A percentile compares a stretch with the other conserved stretches of the same genome.
Conservation (phyloP, 768 basidiomycete genomes). For the Neoboletus magnificus region DNA sequence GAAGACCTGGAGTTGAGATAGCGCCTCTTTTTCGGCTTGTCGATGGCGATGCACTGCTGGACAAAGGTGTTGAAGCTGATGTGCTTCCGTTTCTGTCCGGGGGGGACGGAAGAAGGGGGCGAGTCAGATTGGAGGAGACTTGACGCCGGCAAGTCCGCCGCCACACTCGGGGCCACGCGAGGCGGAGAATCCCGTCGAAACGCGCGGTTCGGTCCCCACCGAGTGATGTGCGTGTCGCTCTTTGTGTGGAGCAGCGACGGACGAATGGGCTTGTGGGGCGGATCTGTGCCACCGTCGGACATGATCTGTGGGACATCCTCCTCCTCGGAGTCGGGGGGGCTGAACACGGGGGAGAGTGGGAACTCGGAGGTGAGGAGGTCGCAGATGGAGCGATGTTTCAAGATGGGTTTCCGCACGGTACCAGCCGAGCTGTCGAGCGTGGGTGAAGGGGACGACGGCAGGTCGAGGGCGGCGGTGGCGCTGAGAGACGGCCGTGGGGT, state of each 20-base stretch:
- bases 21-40: conserved; percentile 54
- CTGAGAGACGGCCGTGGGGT: conserved; percentile 45
- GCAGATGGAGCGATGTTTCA: conserved; percentile 91
- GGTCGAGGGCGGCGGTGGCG: conserved; percentile 34
- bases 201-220: conserved; percentile 45
- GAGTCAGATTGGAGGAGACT: conserved; percentile 19
- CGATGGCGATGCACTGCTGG: conserved; percentile 91
- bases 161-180: conserved; percentile 35
- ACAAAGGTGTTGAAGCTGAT: conserved; percentile 99
- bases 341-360: conserved; percentile 59
- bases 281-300: conserved; percentile 21
- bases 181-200: conserved; percentile 70
- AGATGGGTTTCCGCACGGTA: conserved; percentile 72
- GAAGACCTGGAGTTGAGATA: conserved; percentile 6
- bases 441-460: conserved; percentile 35
- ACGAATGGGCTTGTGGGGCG: conserved; percentile 23
- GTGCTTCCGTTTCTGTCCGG: conserved; percentile 66
- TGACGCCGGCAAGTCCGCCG: conserved; percentile 7
- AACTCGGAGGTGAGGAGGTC: conserved; percentile 82
- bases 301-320: conserved; percentile 22
- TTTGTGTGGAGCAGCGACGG: conserved; percentile 77
- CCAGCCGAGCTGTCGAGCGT: conserved; percentile 1
- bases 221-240: conserved; percentile 80
- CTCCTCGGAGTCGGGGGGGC: conserved; percentile 56
- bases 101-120: conserved; percentile 10